Conservation (phyloP, 768 basidiomycete genomes). For the Tricholoma sp. region DNA sequence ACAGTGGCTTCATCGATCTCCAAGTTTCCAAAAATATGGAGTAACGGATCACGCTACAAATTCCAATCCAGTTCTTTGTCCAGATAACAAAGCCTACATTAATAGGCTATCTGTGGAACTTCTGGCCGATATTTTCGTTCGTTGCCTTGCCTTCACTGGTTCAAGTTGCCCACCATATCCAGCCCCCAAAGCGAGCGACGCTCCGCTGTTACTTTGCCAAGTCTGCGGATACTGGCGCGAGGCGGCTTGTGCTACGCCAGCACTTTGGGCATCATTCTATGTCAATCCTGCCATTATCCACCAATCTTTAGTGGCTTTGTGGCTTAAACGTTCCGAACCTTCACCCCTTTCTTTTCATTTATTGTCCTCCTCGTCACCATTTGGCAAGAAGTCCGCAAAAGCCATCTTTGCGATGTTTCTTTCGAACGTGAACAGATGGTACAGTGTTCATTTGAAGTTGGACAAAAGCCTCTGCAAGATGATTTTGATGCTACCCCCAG, state of each 20-base stretch:
- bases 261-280: background rate
- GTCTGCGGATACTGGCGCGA: constrained; percentile 2
- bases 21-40: background rate
- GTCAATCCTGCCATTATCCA: background rate
- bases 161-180: too few relatives aligned
- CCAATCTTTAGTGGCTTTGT: background rate
- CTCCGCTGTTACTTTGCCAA: constrained; percentile 2
- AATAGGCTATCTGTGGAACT: background rate
- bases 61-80: background rate
- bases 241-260: background rate
- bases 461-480: background rate
- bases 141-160: background rate
- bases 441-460: background rate
- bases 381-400: background rate
- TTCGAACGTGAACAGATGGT: background rate
- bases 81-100: background rate
- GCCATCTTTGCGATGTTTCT: background rate
- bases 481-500: background rate
- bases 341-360: background rate
- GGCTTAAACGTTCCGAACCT: background rate
- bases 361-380: background rate
- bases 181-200: background rate
- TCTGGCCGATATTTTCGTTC: background rate
- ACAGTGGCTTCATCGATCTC: background rate
- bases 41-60: background rate